phyloP scores from a whole-genome alignment of 805 yeast genomes.

The Barnettozyma pratensis region DNA sequence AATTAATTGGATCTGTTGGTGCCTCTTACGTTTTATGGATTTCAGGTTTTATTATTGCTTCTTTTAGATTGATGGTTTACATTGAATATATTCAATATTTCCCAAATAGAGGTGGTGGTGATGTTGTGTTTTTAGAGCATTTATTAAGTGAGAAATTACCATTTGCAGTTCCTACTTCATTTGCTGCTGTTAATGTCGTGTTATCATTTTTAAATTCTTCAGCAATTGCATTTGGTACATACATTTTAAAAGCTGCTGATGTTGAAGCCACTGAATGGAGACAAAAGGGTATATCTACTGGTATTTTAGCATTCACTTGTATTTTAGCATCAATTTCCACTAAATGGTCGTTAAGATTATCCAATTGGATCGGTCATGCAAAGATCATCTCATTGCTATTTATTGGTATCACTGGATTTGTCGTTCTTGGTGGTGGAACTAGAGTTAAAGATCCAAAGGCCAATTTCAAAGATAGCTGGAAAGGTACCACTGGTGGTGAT shows the following conservation, averaged over 20 bases:
- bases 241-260: constrained; percentile 31
- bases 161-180: constrained; percentile 32
- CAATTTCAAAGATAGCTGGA: constrained; percentile 33
- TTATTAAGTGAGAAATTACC: constrained; percentile 27
- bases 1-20: constrained; percentile 39
- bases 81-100: constrained; percentile 39
- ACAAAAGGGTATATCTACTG: constrained; percentile 38
- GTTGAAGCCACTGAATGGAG: constrained; percentile 40
- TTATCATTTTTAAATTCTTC: constrained; percentile 33
- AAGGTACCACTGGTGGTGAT: constrained; percentile 37
- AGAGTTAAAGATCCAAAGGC: constrained; percentile 28
- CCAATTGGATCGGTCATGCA: constrained; percentile 32
- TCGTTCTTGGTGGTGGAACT: constrained; percentile 33
- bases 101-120: constrained; percentile 32
- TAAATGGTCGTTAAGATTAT: constrained; percentile 27
- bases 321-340: constrained; percentile 24
- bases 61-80: constrained; percentile 33
- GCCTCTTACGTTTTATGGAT: constrained; percentile 41
- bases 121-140: constrained; percentile 35
- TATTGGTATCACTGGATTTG: constrained; percentile 32
- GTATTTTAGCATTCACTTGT: constrained; percentile 33
- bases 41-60: constrained; percentile 34
- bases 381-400: constrained; percentile 31
- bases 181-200: constrained; percentile 34
- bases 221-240: constrained; percentile 34